Percentiles rank a stretch among this genome's conserved stretches.
phyloP scores from a whole-genome alignment of 192 early-diverging fungal genomes.

The Physocladia obscura region DNA sequence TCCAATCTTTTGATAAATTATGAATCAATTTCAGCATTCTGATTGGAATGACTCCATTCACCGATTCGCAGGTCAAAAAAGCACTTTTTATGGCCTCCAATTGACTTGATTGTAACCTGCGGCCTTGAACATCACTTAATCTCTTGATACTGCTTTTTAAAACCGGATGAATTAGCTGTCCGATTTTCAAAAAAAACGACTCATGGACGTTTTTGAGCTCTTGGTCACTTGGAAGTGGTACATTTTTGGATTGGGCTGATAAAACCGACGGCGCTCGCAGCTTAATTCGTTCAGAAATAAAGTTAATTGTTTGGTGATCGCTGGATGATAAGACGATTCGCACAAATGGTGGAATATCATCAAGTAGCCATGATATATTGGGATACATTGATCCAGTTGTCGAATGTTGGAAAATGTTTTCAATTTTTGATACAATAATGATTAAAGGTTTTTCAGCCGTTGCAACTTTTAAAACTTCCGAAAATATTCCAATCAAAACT shows the following conservation, averaged over 20 bases:
- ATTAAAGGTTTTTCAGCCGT: conserved; percentile 6
- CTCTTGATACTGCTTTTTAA: conserved; percentile 13
- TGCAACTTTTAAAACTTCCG: conserved; percentile 8
- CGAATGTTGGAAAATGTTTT: too few relatives aligned
- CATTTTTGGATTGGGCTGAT: neutral
- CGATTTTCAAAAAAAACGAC: conserved; percentile 4
- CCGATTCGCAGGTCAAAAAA: neutral
- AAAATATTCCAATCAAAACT: conserved; percentile 18
- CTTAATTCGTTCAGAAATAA: conserved; percentile 5
- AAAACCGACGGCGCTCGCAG: neutral
- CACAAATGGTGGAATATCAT: conserved; percentile 21
- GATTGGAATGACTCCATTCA: conserved; percentile 10
- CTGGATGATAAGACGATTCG: conserved; percentile 2
- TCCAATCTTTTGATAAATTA: conserved; percentile 3
- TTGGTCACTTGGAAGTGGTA: neutral
- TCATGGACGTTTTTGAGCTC: conserved; percentile 7
- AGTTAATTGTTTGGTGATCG: neutral
- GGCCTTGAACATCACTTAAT: neutral
- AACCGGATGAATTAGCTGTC: conserved; percentile 20
- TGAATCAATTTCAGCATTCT: conserved; percentile 13
- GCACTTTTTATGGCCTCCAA: conserved; percentile 1
- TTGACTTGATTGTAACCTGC: conserved; percentile 4
- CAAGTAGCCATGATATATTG: conserved; percentile 20
- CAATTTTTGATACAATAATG: conserved; percentile 18
- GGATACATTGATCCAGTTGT: neutral